Percentiles rank a stretch among this genome's conserved stretches.
These are phyloP conservation scores for Solidago caesia DNA, from an alignment of 129 eudicot genomes.

Conservation along the genomic window DNA sequence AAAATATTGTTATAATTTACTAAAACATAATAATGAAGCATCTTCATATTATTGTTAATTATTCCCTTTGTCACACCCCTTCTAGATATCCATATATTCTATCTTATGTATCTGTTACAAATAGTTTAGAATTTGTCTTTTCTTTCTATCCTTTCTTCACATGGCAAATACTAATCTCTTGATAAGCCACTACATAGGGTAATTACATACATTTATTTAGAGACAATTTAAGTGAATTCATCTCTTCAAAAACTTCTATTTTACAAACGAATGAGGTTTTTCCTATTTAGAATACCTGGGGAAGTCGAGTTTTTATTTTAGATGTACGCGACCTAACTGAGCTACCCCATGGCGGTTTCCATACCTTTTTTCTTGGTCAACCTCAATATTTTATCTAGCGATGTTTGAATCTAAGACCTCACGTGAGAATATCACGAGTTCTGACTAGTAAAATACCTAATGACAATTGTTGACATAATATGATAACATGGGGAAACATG, in stretches of 20 bases:
- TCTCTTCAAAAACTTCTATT: too few relatives aligned
- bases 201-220: neutral
- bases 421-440: too few relatives aligned
- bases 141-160: neutral
- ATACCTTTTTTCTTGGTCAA: too few relatives aligned
- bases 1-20: neutral
- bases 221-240: neutral
- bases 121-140: neutral
- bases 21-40: neutral
- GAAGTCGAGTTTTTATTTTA: too few relatives aligned
- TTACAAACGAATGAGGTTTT: too few relatives aligned
- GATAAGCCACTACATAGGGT: neutral
- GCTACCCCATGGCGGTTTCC: too few relatives aligned
- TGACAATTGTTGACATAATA: neutral
- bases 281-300: too few relatives aligned
- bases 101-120: too few relatives aligned
- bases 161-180: slow-evolving; percentile 5
- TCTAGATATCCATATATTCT: slow-evolving; percentile 10
- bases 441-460: too few relatives aligned
- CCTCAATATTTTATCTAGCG: too few relatives aligned
- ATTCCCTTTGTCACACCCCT: neutral
- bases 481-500: neutral
- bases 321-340: too few relatives aligned
- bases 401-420: too few relatives aligned
- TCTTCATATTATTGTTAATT: slow-evolving; percentile 3